A percentile compares a stretch with the other conserved stretches of the same genome.
phyloP scores from a whole-genome alignment of 495 filamentous ascomycete genomes.

The Tuber magnatum region DNA sequence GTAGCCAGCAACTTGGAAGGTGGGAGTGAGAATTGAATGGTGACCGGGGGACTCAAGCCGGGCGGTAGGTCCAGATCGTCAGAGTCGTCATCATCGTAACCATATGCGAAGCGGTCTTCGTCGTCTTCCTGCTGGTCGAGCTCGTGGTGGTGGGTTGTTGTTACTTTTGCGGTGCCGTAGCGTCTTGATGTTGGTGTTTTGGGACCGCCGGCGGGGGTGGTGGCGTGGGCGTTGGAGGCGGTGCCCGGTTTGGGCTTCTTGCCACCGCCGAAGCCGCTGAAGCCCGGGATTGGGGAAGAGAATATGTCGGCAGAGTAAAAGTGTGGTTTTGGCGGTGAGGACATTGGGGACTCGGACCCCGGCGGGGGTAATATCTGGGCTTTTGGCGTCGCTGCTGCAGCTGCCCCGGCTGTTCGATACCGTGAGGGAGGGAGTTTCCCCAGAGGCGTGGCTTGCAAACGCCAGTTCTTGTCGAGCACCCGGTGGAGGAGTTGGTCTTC shows the following conservation, averaged over 20 bases:
- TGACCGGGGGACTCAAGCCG: constrained; percentile 86
- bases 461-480: constrained; percentile 86
- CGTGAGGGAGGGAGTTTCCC: constrained; percentile 42
- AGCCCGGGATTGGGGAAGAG: constrained; percentile 63
- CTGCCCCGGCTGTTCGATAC: constrained; percentile 42
- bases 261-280: constrained; percentile 52
- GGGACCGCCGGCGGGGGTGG: neutral
- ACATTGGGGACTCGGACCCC: constrained; percentile 58
- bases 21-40: constrained; percentile 91
- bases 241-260: constrained; percentile 7
- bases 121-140: neutral
- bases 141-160: constrained; percentile 11
- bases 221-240: neutral
- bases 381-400: constrained; percentile 35
- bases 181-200: constrained; percentile 4
- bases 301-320: constrained; percentile 72
- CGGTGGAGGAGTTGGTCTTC: constrained; percentile 75
- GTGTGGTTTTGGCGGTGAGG: constrained; percentile 67
- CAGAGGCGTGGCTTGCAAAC: constrained; percentile 82
- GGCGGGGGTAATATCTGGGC: constrained; percentile 41
- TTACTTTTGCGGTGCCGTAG: neutral
- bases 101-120: neutral
- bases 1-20: constrained; percentile 82
- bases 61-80: constrained; percentile 53
- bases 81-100: constrained; percentile 50